A percentile compares a stretch with the other conserved stretches of the same genome.
These are phyloP conservation scores for Pichia nakasei DNA, from an alignment of 805 yeast species.

Conservation along the genomic window DNA sequence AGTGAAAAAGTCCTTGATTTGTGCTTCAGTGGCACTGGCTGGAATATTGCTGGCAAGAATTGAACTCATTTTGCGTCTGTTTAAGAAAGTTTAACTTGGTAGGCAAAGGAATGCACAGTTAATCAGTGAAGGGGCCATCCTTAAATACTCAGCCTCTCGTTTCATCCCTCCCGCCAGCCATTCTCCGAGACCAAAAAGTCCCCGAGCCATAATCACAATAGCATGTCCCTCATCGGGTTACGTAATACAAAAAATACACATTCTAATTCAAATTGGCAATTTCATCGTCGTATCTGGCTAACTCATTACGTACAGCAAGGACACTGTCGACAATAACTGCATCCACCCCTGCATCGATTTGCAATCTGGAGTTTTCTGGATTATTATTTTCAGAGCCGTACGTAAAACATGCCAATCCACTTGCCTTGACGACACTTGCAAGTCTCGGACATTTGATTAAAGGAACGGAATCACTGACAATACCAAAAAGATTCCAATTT, in stretches of 20 bases:
- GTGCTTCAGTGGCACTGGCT: constrained; percentile 36
- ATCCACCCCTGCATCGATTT: constrained; percentile 91
- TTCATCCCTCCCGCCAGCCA: too few relatives aligned
- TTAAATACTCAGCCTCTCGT: too few relatives aligned
- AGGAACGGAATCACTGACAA: constrained; percentile 83
- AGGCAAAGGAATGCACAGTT: too few relatives aligned
- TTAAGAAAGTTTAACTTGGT: background rate
- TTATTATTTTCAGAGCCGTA: constrained; percentile 80
- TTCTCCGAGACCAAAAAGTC: too few relatives aligned
- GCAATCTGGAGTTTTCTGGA: constrained; percentile 74
- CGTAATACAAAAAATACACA: background rate
- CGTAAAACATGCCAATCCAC: constrained; percentile 88
- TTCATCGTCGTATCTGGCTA: constrained; percentile 28
- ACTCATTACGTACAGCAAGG: constrained; percentile 81
- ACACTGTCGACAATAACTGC: constrained; percentile 98
- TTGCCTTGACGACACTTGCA: constrained; percentile 82
- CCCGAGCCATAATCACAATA: too few relatives aligned
- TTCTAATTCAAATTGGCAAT: background rate
- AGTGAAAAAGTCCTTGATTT: constrained; percentile 58
- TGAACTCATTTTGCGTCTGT: constrained; percentile 22
- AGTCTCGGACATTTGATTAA: constrained; percentile 84
- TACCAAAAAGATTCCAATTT: constrained; percentile 85
- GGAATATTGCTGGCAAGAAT: constrained; percentile 53
- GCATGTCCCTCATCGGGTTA: background rate
- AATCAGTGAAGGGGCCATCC: too few relatives aligned